Base-by-base conservation (phyloP, 2,329 filamentous ascomycete species). In the Fusarium stilboides region DNA sequence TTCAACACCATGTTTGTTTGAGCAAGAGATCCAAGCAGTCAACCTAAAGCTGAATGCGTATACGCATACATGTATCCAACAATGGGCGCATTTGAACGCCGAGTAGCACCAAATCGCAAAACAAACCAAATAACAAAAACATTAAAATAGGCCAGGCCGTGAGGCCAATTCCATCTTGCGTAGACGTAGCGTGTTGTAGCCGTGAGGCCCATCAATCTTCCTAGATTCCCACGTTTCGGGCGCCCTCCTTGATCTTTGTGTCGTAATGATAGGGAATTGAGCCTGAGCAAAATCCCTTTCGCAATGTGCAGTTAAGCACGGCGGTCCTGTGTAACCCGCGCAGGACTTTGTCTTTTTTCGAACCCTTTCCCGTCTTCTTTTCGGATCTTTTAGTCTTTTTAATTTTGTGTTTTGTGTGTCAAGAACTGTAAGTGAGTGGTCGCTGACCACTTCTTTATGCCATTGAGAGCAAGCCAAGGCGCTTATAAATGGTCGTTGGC, bases 291-390 rank as follows among this genome's bases (percentile, higher is more conserved):
- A 47, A 47, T 54, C 39, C 56, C 51, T 51, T 31, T 62, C 45
- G 47, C 51, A 40, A 49, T 66, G 45, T 47, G 44, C 56, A 60
- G 50, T 31, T 54, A 57, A 69, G 65, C 57, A 57, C 63, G 56
- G 73, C 73, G 71, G 73, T 75, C 71, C 73, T 75, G 73, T 75
- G 65, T 73, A 70, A 71, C 73, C 73, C 73, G 73, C 73, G 67
- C 68, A 71, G 69, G 69, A 75, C 62, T 58, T 52, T 57, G 57
- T 68, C 59, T 56, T 50, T 71, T 65, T 51, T 22, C 12, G 3
- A 63, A 50, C 39, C 33, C 39, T 36, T 57, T 65, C 53, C 44
- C 22, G 24, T 70, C 51, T 70, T 73, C 46, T 57, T 62, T 65
- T 65, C 56, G 6, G 45, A 53, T 63, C 62, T 51, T 49, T 63